Evolutionary conservation across 2,329 filamentous ascomycete species (phyloP).

Genomic region (Teratosphaeria gauchensis): DNA sequence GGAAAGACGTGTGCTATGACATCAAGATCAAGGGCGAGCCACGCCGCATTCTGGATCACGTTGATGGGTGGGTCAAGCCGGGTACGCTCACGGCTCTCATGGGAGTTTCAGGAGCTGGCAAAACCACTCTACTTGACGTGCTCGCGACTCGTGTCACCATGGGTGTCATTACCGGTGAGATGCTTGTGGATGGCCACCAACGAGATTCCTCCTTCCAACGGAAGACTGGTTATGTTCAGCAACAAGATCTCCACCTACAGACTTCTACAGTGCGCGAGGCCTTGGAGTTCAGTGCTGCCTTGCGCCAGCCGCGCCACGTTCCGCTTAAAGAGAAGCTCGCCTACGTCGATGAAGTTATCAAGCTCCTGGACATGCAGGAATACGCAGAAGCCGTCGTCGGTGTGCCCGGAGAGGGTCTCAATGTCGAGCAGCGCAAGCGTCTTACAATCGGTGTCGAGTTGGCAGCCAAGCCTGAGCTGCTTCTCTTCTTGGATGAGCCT

Average conservation of each 20-base stretch:
- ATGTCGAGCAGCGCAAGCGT: slow-evolving; percentile 59
- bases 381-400: slow-evolving; percentile 88
- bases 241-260: slow-evolving; percentile 79
- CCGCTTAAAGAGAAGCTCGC: slow-evolving; percentile 67
- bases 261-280: slow-evolving; percentile 84
- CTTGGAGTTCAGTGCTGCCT: slow-evolving; percentile 71
- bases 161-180: slow-evolving; percentile 79
- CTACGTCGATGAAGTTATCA: slow-evolving; percentile 86
- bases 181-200: slow-evolving; percentile 67
- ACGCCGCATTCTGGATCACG: slow-evolving; percentile 69
- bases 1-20: slow-evolving; percentile 70
- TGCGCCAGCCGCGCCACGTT: slow-evolving; percentile 72
- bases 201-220: slow-evolving; percentile 79
- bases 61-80: slow-evolving; percentile 90
- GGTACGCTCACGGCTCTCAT: slow-evolving; percentile 83
- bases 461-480: slow-evolving; percentile 77
- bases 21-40: slow-evolving; percentile 71
- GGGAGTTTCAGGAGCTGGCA: slow-evolving; percentile 88
- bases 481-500: slow-evolving; percentile 90
- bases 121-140: slow-evolving; percentile 81
- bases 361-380: slow-evolving; percentile 78
- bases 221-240: slow-evolving; percentile 85
- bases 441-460: slow-evolving; percentile 95
- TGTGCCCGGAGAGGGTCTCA: slow-evolving; percentile 77
- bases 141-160: slow-evolving; percentile 78